Evolutionary conservation across 108 stramenopile species (phyloP).

Genomic region (Nannochloropsis oceanica): DNA sequence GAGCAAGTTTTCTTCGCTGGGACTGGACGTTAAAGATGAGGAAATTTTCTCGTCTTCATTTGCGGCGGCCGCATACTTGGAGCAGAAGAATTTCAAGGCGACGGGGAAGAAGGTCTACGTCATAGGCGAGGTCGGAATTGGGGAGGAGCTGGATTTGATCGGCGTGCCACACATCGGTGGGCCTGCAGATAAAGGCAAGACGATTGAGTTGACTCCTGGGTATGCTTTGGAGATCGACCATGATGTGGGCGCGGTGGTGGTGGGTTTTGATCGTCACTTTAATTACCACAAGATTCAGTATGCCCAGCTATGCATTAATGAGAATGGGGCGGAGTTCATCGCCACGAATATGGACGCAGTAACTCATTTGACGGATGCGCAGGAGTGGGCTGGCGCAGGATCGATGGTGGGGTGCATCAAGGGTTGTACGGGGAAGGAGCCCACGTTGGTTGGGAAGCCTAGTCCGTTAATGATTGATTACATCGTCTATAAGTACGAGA

Average conservation of each 20-base stretch:
- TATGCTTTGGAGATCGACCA: slow-evolving; percentile 62
- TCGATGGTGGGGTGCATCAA: slow-evolving; percentile 88
- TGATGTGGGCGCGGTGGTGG: slow-evolving; percentile 83
- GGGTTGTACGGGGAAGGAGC: slow-evolving; percentile 90
- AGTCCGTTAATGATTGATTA: slow-evolving; percentile 95
- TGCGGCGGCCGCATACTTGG: slow-evolving; percentile 91
- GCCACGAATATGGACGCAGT: slow-evolving; percentile 96
- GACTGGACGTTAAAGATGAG: slow-evolving; percentile 56
- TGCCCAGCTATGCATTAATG: slow-evolving; percentile 80
- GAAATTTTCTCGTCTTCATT: slow-evolving; percentile 85
- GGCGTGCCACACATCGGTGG: slow-evolving; percentile 85
- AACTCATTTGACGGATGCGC: slow-evolving; percentile 91
- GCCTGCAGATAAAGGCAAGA: slow-evolving; percentile 59
- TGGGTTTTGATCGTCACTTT: slow-evolving; percentile 82
- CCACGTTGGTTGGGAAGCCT: slow-evolving; percentile 90
- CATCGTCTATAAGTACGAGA: slow-evolving; percentile 59
- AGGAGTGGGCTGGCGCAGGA: slow-evolving; percentile 96
- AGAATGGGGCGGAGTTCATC: slow-evolving; percentile 88
- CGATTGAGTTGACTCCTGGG: slow-evolving; percentile 73
- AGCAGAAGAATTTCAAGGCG: slow-evolving; percentile 82
- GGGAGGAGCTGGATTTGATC: slow-evolving; percentile 86
- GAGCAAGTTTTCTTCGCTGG: slow-evolving; percentile 41
- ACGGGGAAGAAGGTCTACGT: slow-evolving; percentile 92
- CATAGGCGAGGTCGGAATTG: slow-evolving; percentile 83
- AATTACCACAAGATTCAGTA: slow-evolving; percentile 99